These are phyloP conservation scores for Nannizzia gypsea DNA, from an alignment of 2,329 filamentous ascomycete species.

Conservation along the genomic window DNA sequence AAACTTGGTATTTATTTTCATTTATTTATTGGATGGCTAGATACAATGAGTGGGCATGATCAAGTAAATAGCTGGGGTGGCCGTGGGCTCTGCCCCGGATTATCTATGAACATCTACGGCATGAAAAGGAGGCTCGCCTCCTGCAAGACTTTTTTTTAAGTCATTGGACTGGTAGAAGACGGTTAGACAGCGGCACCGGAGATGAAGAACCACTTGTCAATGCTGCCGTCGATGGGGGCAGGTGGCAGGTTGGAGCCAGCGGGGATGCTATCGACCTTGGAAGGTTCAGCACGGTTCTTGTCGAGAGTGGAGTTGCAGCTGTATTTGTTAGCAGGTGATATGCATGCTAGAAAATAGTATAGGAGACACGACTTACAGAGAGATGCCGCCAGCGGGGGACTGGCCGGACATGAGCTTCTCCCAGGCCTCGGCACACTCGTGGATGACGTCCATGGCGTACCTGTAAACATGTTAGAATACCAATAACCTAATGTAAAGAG, in stretches of 20 bases:
- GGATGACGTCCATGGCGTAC: conserved; percentile 90
- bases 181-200: conserved; percentile 80
- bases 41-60: background rate
- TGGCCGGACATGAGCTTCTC: conserved; percentile 90
- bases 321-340: background rate
- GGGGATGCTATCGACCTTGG: conserved; percentile 60
- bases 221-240: conserved; percentile 85
- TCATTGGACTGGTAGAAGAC: background rate
- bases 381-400: conserved; percentile 63
- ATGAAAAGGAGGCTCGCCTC: background rate
- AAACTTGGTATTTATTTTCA: background rate
- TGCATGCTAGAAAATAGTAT: background rate
- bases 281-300: conserved; percentile 57
- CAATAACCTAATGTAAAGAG: background rate
- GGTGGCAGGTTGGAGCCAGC: conserved; percentile 66
- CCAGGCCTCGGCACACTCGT: conserved; percentile 94
- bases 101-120: background rate
- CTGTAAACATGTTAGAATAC: conserved; percentile 31
- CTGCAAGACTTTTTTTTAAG: background rate
- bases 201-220: conserved; percentile 99
- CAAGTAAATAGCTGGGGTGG: background rate
- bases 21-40: background rate
- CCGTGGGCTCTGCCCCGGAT: background rate
- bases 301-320: conserved; percentile 71
- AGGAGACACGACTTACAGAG: conserved; percentile 55